Evolutionary conservation across 164 flowering plant species (phyloP).

Genomic region (Akebia trifoliata): DNA sequence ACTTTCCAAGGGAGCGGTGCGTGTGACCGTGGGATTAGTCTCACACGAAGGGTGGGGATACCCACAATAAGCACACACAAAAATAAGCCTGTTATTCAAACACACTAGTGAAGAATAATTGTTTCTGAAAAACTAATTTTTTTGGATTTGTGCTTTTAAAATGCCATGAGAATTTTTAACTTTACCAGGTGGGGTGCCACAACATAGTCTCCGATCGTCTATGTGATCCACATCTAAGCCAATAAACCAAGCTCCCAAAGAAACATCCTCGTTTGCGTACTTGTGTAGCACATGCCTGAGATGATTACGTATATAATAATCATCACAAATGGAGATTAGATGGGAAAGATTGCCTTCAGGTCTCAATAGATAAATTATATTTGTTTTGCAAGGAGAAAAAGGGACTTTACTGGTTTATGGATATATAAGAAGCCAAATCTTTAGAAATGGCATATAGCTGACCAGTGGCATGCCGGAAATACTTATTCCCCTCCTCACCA

Average conservation of each 20-base stretch:
- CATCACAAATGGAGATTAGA: background rate
- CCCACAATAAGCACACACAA: no score
- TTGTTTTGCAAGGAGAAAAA: background rate
- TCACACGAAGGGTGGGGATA: no score
- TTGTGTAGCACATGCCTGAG: slow-evolving; percentile 71
- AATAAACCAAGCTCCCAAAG: slow-evolving; percentile 84
- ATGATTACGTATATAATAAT: slow-evolving; percentile 7
- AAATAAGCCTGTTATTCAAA: no score
- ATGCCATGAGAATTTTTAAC: background rate
- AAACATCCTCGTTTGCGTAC: slow-evolving; percentile 87
- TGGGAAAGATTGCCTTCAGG: background rate
- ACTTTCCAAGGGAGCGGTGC: no score
- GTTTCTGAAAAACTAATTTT: no score
- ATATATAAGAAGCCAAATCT: slow-evolving; percentile 59
- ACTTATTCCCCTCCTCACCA: slow-evolving; percentile 61
- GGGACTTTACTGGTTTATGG: slow-evolving; percentile 49
- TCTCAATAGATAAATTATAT: background rate
- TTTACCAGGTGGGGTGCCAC: slow-evolving; percentile 83
- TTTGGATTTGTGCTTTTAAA: background rate
- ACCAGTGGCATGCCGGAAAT: slow-evolving; percentile 82
- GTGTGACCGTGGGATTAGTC: no score
- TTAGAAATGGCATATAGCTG: slow-evolving; percentile 69
- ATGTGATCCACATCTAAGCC: slow-evolving; percentile 82
- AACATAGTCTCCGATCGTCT: slow-evolving; percentile 72
- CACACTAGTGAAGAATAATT: no score